A percentile compares a stretch with the other conserved stretches of the same genome.
These are phyloP conservation scores for Cytospora paraplurivora DNA, from an alignment of 2,329 filamentous ascomycete genomes.

Conservation along the genomic window DNA sequence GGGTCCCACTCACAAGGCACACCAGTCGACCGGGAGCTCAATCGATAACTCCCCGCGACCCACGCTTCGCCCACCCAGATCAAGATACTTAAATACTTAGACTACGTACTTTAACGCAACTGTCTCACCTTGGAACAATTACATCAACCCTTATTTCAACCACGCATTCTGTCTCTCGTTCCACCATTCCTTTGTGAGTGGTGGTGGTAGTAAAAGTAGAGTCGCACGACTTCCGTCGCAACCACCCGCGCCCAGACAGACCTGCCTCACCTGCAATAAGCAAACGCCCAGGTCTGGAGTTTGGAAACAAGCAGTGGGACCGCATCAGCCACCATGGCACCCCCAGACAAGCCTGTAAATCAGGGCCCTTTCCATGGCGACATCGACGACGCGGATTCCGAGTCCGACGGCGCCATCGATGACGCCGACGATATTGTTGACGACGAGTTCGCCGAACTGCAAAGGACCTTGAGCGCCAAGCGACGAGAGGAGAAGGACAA, in stretches of 20 bases:
- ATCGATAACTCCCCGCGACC: slow-evolving; percentile 18
- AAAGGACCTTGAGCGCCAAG: slow-evolving; percentile 45
- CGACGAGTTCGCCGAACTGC: slow-evolving; percentile 38
- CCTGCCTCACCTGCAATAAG: slow-evolving; percentile 3
- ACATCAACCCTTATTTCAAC: neutral
- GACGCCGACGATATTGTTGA: slow-evolving; percentile 37
- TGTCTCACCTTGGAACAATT: slow-evolving; percentile 13
- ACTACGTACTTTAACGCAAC: neutral
- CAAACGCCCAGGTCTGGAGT: neutral
- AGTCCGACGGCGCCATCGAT: slow-evolving; percentile 33
- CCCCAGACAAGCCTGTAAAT: slow-evolving; percentile 7
- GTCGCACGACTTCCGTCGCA: slow-evolving; percentile 16
- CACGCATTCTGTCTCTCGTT: slow-evolving; percentile 1
- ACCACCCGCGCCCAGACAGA: neutral
- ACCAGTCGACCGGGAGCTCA: slow-evolving; percentile 1
- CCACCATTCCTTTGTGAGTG: neutral
- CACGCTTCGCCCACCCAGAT: slow-evolving; percentile 18
- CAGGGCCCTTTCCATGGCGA: slow-evolving; percentile 18
- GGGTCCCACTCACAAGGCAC: slow-evolving; percentile 17
- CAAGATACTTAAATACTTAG: slow-evolving; percentile 20
- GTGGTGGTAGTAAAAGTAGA: neutral
- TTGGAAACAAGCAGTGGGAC: slow-evolving; percentile 18
- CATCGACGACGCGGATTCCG: slow-evolving; percentile 17
- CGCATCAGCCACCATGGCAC: slow-evolving; percentile 22
- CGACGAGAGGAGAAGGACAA: slow-evolving; percentile 41